These are phyloP conservation scores for Solidago caesia DNA, from an alignment of 129 eudicot species.

Conservation along the genomic window DNA sequence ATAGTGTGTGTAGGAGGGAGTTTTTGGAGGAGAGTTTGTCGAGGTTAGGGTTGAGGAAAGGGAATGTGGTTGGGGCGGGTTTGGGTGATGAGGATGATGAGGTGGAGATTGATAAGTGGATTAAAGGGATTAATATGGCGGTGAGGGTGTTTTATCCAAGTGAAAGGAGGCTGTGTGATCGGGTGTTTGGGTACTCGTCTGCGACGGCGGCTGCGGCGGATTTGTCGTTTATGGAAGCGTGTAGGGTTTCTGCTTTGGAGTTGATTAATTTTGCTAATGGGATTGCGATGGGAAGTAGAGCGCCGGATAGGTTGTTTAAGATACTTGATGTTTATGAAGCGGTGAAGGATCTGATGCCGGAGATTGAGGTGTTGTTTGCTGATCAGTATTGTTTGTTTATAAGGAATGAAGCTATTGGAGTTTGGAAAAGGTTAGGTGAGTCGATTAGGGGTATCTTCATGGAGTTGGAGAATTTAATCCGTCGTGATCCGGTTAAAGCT, in stretches of 20 bases:
- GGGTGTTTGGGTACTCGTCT: slow-evolving; percentile 61
- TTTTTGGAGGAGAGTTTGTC: slow-evolving; percentile 87
- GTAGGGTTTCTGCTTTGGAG: slow-evolving; percentile 68
- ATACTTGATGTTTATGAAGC: slow-evolving; percentile 89
- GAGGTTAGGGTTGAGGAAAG: slow-evolving; percentile 40
- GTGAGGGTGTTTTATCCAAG: slow-evolving; percentile 79
- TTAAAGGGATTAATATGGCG: slow-evolving; percentile 64
- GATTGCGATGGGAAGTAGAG: slow-evolving; percentile 83
- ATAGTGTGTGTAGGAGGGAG: slow-evolving; percentile 69
- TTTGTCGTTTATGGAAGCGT: slow-evolving; percentile 92
- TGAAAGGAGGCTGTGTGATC: slow-evolving; percentile 86
- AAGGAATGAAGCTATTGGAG: slow-evolving; percentile 72
- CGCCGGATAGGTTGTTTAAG: slow-evolving; percentile 87
- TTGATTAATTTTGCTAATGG: slow-evolving; percentile 83
- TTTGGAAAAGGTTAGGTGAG: slow-evolving; percentile 89
- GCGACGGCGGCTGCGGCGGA: slow-evolving; percentile 56
- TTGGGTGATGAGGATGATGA: slow-evolving; percentile 74
- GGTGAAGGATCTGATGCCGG: slow-evolving; percentile 82
- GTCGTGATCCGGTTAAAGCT: slow-evolving; percentile 87
- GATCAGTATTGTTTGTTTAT: slow-evolving; percentile 79
- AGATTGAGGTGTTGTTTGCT: slow-evolving; percentile 71
- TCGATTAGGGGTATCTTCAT: slow-evolving; percentile 87
- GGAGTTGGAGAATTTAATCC: slow-evolving; percentile 91
- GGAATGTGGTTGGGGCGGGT: not conserved
- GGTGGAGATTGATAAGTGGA: slow-evolving; percentile 87